A percentile compares a stretch with the other conserved stretches of the same genome.
Conservation (phyloP, 1,284 basidiomycete species). For the Phaffia rhodozyma region DNA sequence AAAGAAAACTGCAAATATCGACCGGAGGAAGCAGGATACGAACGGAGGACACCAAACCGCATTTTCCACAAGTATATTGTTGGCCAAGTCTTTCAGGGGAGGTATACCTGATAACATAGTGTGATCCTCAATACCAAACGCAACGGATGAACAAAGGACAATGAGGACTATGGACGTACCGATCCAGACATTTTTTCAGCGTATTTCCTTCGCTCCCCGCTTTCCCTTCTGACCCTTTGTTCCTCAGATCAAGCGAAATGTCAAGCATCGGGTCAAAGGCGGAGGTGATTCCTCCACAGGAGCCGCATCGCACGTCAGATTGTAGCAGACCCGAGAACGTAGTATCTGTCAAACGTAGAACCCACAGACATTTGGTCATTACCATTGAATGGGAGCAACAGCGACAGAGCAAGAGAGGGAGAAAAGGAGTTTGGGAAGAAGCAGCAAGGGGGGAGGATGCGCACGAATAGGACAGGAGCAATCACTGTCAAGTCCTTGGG, state of each 20-base stretch:
- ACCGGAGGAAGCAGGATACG: not conserved
- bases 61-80: slow-evolving; percentile 33
- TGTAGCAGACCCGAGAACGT: slow-evolving; percentile 80
- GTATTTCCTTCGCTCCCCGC: slow-evolving; percentile 56
- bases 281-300: slow-evolving; percentile 56
- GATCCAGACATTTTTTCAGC: slow-evolving; percentile 46
- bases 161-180: not conserved
- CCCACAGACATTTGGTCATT: not conserved
- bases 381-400: not conserved
- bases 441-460: not conserved
- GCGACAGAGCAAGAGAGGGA: not conserved
- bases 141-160: not conserved
- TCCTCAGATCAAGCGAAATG: slow-evolving; percentile 65
- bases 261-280: slow-evolving; percentile 86
- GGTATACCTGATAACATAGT: slow-evolving; percentile 18
- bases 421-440: slow-evolving; percentile 47
- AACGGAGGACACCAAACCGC: slow-evolving; percentile 23
- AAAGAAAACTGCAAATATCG: not conserved
- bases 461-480: slow-evolving; percentile 13
- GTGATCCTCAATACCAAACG: not conserved
- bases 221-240: slow-evolving; percentile 30
- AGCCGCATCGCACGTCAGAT: slow-evolving; percentile 77
- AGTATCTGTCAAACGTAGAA: slow-evolving; percentile 40
- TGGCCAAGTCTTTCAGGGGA: slow-evolving; percentile 23
- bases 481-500: slow-evolving; percentile 41